A percentile compares a stretch with the other conserved stretches of the same genome.
Conservation (phyloP, 2,329 filamentous ascomycete species). For the Fusarium kyushuense region DNA sequence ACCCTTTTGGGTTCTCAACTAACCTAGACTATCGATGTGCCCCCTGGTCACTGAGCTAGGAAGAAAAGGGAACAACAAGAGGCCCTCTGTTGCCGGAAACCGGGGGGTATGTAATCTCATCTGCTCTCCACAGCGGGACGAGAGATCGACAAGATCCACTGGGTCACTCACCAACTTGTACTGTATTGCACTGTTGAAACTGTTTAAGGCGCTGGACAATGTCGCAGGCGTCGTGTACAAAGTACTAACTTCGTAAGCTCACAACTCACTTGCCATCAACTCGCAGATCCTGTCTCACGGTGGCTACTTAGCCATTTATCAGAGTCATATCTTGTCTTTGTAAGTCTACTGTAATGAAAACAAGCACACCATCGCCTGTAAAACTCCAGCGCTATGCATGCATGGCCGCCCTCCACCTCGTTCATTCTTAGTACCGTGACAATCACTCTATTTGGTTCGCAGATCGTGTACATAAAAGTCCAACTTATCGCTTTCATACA, state of each 20-base stretch:
- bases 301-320: not conserved
- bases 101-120: conserved; percentile 14
- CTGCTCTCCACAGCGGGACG: conserved; percentile 18
- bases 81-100: conserved; percentile 19
- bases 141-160: conserved; percentile 16
- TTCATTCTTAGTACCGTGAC: not conserved
- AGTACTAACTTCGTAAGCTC: not conserved
- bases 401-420: not conserved
- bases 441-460: conserved; percentile 50
- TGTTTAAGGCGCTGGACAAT: not conserved
- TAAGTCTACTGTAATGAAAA: conserved; percentile 3
- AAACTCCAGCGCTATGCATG: conserved; percentile 46
- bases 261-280: not conserved
- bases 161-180: not conserved
- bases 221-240: not conserved
- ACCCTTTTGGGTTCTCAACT: conserved; percentile 10
- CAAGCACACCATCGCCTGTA: not conserved
- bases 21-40: conserved; percentile 2
- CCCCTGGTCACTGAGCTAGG: conserved; percentile 1
- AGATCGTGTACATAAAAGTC: conserved; percentile 70
- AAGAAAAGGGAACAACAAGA: conserved; percentile 1
- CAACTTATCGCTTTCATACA: conserved; percentile 74
- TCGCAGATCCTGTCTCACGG: not conserved
- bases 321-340: not conserved
- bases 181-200: not conserved